A percentile compares a stretch with the other conserved stretches of the same genome.
phyloP scores from a whole-genome alignment of 2,329 filamentous ascomycete genomes.

The Scedosporium boydii region DNA sequence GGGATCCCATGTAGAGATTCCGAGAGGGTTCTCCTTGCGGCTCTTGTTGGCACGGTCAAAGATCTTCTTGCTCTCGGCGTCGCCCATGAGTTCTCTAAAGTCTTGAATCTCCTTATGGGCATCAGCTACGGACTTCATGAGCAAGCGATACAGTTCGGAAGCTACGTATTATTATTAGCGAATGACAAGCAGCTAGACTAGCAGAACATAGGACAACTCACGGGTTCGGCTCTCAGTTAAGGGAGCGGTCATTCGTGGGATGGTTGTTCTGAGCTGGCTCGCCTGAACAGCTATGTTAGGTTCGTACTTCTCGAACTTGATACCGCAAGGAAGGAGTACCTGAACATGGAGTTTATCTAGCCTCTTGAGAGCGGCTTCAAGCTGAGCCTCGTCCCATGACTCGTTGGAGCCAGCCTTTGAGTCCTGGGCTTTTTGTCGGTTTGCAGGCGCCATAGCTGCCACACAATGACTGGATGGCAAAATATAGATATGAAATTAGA shows the following conservation, averaged over 20 bases:
- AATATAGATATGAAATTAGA: neutral
- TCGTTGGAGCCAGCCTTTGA: constrained; percentile 16
- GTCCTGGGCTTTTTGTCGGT: neutral
- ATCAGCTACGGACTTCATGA: constrained; percentile 35
- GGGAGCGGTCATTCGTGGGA: constrained; percentile 42
- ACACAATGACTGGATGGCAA: neutral
- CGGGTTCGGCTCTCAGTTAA: constrained; percentile 32
- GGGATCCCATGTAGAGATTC: constrained; percentile 50
- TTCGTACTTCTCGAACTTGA: neutral
- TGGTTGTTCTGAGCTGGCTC: constrained; percentile 35
- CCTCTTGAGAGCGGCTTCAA: constrained; percentile 38
- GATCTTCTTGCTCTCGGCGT: constrained; percentile 36
- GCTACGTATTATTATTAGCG: constrained; percentile 28
- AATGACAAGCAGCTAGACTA: constrained; percentile 8
- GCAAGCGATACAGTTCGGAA: constrained; percentile 35
- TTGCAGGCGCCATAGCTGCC: neutral
- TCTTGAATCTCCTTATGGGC: constrained; percentile 42
- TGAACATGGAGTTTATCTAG: constrained; percentile 46
- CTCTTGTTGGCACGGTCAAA: constrained; percentile 45
- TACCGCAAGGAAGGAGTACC: constrained; percentile 21
- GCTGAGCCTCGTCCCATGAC: constrained; percentile 36
- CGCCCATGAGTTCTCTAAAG: constrained; percentile 36
- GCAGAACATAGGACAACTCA: constrained; percentile 35
- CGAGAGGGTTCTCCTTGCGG: constrained; percentile 41
- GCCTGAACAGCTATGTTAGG: neutral